Conservation (phyloP, 768 basidiomycete species). For the Mycena capillaripes region DNA sequence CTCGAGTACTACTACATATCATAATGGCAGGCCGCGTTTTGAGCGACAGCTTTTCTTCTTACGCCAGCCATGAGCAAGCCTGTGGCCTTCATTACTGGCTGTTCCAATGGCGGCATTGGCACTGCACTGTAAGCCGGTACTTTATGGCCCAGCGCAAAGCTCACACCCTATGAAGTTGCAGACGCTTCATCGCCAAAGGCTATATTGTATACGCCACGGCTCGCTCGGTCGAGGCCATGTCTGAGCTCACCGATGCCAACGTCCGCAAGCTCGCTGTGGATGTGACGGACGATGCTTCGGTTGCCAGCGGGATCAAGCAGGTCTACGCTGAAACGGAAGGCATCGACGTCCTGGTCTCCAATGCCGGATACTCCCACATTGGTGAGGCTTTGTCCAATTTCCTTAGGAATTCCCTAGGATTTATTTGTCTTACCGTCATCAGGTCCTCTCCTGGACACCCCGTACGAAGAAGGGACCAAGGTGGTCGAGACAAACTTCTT, state of each 20-base stretch:
- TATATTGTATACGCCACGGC: constrained; percentile 70
- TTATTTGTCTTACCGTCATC: neutral
- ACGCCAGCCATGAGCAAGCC: constrained; percentile 2
- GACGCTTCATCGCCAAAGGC: constrained; percentile 56
- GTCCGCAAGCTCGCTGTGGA: constrained; percentile 58
- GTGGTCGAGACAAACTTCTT: constrained; percentile 47
- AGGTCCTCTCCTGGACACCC: constrained; percentile 46
- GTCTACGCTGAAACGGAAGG: constrained; percentile 58
- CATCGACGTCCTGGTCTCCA: constrained; percentile 68
- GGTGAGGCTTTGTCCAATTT: constrained; percentile 41
- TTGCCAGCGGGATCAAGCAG: constrained; percentile 51
- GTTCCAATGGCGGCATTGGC: constrained; percentile 66
- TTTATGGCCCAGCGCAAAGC: constrained; percentile 19
- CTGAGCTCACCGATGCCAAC: constrained; percentile 50
- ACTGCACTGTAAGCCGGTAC: constrained; percentile 53
- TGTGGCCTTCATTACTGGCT: constrained; percentile 65
- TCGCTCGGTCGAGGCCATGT: constrained; percentile 60
- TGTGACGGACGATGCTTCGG: constrained; percentile 57
- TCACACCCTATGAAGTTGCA: constrained; percentile 53
- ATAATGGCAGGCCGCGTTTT: too few species aligned
- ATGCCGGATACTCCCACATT: constrained; percentile 57
- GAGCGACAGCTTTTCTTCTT: neutral
- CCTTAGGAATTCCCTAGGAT: neutral
- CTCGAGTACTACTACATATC: too few species aligned
- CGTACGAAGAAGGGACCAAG: constrained; percentile 39